Percentiles rank a stretch among this genome's conserved stretches.
These are phyloP conservation scores for Puccinia coronata DNA, from an alignment of 1,284 basidiomycete species.

Conservation along the genomic window DNA sequence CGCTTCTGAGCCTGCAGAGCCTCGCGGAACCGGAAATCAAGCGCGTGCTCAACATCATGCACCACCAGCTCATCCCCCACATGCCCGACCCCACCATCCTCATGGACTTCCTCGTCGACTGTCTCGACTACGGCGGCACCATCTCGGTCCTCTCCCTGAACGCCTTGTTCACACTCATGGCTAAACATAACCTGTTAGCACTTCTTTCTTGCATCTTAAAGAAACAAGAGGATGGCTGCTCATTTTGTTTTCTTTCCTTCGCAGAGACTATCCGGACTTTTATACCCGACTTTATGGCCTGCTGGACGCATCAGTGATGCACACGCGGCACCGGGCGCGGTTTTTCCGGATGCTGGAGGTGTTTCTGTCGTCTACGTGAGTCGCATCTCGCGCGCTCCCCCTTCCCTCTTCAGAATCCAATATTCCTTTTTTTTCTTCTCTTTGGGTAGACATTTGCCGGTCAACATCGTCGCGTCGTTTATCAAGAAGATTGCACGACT, in stretches of 20 bases:
- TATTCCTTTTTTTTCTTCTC: not conserved
- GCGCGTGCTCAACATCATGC: constrained; percentile 75
- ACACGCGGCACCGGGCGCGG: constrained; percentile 85
- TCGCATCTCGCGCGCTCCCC: not conserved
- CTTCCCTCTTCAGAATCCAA: not conserved
- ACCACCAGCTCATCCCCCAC: constrained; percentile 80
- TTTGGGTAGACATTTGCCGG: constrained; percentile 77
- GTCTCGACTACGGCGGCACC: constrained; percentile 83
- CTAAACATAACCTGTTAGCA: constrained; percentile 84
- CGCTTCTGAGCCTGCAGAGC: constrained; percentile 65
- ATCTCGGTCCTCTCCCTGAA: constrained; percentile 90
- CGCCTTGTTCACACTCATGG: constrained; percentile 85
- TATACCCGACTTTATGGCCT: constrained; percentile 91
- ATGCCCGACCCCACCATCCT: constrained; percentile 71
- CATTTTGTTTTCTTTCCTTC: constrained; percentile 5
- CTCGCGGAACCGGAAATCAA: constrained; percentile 62
- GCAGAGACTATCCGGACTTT: constrained; percentile 90
- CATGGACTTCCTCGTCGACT: constrained; percentile 90
- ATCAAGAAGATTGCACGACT: constrained; percentile 85
- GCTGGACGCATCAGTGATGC: constrained; percentile 80
- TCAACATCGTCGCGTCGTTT: constrained; percentile 86
- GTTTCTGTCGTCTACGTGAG: constrained; percentile 85
- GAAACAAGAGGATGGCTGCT: not conserved
- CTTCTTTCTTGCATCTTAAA: constrained; percentile 4
- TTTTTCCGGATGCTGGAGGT: constrained; percentile 91